Conservation (phyloP, 768 basidiomycete genomes). For the Gymnopilus dilepis region DNA sequence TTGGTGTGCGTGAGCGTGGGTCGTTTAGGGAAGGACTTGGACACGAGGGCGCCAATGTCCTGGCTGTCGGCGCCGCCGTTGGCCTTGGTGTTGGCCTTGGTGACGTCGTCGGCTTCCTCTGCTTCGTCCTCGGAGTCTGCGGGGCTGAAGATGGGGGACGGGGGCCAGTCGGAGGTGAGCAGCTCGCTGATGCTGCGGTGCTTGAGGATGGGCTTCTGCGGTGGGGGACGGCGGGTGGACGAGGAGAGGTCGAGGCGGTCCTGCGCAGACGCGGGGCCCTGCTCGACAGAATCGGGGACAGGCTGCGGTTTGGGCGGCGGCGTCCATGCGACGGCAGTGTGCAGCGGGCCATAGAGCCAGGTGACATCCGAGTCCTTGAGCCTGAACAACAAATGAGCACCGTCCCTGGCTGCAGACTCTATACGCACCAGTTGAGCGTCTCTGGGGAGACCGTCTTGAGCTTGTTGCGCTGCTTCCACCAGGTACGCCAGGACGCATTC, state of each 20-base stretch:
- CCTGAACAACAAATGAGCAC: constrained; percentile 53
- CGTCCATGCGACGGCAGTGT: constrained; percentile 88
- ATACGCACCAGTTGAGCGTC: constrained; percentile 92
- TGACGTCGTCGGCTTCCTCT: constrained; percentile 38
- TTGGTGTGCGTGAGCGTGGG: constrained; percentile 81
- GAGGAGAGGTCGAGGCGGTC: constrained; percentile 58
- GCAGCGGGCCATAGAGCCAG: constrained; percentile 97
- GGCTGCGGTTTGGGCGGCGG: constrained; percentile 64
- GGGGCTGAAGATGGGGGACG: constrained; percentile 66
- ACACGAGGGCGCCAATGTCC: constrained; percentile 14
- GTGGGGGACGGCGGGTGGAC: constrained; percentile 21
- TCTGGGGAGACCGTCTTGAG: constrained; percentile 95
- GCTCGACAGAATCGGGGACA: constrained; percentile 40
- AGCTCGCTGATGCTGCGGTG: constrained; percentile 92
- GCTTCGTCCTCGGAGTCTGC: constrained; percentile 60
- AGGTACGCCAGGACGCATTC: constrained; percentile 98
- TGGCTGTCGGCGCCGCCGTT: background rate
- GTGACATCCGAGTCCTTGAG: constrained; percentile 99
- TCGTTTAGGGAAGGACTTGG: constrained; percentile 37
- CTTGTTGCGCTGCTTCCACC: constrained; percentile 99
- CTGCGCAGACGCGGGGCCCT: constrained; percentile 45
- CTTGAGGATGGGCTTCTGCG: constrained; percentile 91
- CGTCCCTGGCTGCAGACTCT: constrained; percentile 8
- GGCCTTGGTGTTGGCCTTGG: constrained; percentile 18
- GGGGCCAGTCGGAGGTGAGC: constrained; percentile 76